Conservation (phyloP, 805 yeast genomes). For the Ogataea populi-albae region DNA sequence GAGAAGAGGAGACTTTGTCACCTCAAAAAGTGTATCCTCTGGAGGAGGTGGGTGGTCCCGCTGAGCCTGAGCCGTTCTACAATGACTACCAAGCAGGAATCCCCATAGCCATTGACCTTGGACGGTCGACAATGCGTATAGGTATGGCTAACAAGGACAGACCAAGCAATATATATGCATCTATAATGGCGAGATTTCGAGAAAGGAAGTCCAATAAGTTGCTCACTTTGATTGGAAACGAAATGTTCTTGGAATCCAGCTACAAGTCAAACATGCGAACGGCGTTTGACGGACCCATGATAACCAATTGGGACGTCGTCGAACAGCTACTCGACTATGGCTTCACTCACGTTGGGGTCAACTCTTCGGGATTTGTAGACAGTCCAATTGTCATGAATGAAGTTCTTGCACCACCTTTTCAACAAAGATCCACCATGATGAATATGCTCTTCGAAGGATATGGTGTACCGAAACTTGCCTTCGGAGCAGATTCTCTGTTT, state of each 20-base stretch:
- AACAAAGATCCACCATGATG: conserved; percentile 71
- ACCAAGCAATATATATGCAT: conserved; percentile 68
- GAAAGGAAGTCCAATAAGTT: conserved; percentile 67
- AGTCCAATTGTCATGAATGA: conserved; percentile 85
- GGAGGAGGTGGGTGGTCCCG: conserved; percentile 39
- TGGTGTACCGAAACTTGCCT: conserved; percentile 65
- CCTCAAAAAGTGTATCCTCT: conserved; percentile 43
- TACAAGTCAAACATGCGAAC: conserved; percentile 65
- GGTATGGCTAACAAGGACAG: conserved; percentile 48
- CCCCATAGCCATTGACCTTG: conserved; percentile 90
- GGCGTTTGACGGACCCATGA: conserved; percentile 83
- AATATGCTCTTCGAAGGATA: conserved; percentile 86
- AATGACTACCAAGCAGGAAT: conserved; percentile 46
- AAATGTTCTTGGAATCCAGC: conserved; percentile 66
- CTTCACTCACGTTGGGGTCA: conserved; percentile 73
- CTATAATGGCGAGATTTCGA: conserved; percentile 67
- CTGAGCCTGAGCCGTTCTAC: conserved; percentile 44
- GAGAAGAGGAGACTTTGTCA: conserved; percentile 31
- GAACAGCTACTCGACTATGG: conserved; percentile 83
- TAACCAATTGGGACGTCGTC: conserved; percentile 90
- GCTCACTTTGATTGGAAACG: conserved; percentile 79
- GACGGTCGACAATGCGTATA: conserved; percentile 56
- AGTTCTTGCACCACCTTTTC: conserved; percentile 63
- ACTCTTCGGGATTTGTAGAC: conserved; percentile 49
- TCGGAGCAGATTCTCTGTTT: conserved; percentile 82